These are phyloP conservation scores for Oryza longistaminata DNA, from an alignment of 176 grass and related monocot species.

Conservation along the genomic window DNA sequence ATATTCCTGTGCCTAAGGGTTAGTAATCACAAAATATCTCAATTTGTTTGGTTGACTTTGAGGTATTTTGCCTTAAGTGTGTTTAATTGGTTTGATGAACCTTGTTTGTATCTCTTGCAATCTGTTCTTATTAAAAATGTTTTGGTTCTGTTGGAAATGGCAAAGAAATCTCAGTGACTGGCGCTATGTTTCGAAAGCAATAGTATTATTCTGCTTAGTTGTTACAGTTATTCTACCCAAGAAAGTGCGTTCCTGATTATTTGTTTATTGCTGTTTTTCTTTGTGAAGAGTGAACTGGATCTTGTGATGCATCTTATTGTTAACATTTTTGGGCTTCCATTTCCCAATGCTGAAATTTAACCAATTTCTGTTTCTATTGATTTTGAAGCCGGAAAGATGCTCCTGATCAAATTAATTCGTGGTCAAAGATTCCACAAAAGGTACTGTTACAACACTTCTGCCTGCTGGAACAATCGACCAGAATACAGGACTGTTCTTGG, in stretches of 20 bases:
- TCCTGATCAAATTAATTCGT: slow-evolving; percentile 38
- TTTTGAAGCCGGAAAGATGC: slow-evolving; percentile 43
- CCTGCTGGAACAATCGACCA: slow-evolving; percentile 32
- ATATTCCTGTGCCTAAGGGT: neutral
- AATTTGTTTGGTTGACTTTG: neutral
- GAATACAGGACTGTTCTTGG: slow-evolving; percentile 56
- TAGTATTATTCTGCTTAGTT: neutral
- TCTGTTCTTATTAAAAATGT: neutral
- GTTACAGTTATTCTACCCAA: neutral
- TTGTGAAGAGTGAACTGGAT: neutral
- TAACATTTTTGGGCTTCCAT: neutral
- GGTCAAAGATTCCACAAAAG: slow-evolving; percentile 39
- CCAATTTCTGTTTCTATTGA: neutral
- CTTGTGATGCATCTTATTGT: neutral
- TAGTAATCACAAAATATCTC: neutral
- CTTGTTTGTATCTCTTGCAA: neutral
- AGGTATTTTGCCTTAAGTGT: neutral
- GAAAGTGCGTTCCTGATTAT: neutral
- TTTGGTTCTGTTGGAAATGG: neutral
- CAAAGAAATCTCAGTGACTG: neutral
- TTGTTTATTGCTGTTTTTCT: neutral
- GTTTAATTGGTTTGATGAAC: neutral
- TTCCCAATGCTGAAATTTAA: neutral
- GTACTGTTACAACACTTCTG: slow-evolving; percentile 22
- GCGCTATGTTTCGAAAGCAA: neutral